These are phyloP conservation scores for Rhexocercosporidium sp. DNA, from an alignment of 2,329 filamentous ascomycete species.

Conservation along the genomic window DNA sequence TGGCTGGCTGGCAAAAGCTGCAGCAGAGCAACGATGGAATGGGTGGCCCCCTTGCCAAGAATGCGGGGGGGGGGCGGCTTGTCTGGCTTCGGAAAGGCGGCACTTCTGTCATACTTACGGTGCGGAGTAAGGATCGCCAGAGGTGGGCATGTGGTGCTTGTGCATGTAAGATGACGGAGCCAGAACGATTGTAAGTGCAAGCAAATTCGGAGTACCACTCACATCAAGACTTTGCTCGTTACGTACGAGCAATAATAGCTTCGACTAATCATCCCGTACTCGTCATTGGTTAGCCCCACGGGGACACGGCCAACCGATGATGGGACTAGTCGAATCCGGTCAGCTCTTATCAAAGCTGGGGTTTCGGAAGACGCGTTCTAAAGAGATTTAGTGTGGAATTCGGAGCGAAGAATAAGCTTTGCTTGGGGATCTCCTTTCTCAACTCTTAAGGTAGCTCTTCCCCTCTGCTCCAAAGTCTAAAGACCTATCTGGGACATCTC, in stretches of 20 bases:
- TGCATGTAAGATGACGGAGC: slow-evolving; percentile 1
- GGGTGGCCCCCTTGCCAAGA: not conserved
- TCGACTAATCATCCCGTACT: not conserved
- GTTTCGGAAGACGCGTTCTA: not conserved
- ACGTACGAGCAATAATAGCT: not conserved
- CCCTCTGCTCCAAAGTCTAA: not conserved
- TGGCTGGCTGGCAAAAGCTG: not conserved
- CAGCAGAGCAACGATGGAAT: not conserved
- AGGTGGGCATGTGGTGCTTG: not conserved
- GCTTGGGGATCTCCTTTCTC: not conserved
- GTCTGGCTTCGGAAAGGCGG: not conserved
- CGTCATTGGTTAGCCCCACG: not conserved
- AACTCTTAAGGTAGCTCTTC: not conserved
- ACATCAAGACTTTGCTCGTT: not conserved
- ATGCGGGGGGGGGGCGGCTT: not conserved
- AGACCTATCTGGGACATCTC: not conserved
- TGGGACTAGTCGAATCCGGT: not conserved
- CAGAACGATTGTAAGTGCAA: not conserved
- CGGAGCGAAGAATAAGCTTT: slow-evolving; percentile 8
- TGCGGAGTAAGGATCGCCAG: not conserved
- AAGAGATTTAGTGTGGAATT: not conserved
- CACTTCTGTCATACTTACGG: not conserved
- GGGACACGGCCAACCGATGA: no score
- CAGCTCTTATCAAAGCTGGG: not conserved
- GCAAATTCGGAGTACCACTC: not conserved